These are phyloP conservation scores for Cenchrus purpureus DNA, from an alignment of 176 grass and related monocot species.

Conservation along the genomic window DNA sequence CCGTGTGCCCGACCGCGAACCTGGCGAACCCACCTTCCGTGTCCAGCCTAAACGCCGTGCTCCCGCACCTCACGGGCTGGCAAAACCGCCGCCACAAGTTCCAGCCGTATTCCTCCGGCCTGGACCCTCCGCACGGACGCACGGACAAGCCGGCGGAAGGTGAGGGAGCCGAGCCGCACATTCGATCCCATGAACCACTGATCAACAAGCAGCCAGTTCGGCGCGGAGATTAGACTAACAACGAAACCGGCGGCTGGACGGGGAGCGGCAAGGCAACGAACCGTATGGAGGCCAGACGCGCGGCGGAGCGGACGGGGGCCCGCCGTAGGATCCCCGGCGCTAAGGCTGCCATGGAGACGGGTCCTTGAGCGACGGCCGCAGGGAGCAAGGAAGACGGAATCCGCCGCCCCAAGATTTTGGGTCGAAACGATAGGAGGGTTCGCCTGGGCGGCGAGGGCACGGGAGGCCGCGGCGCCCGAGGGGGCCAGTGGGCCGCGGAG, in stretches of 20 bases:
- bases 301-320: not conserved
- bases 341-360: constrained; percentile 42
- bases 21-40: constrained; percentile 53
- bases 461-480: not conserved
- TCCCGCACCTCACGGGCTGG: constrained; percentile 38
- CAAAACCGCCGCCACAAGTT: constrained; percentile 12
- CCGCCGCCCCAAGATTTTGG: not conserved
- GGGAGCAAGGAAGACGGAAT: not conserved
- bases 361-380: not conserved
- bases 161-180: not conserved
- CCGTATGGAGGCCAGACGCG: not conserved
- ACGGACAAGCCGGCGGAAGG: not conserved
- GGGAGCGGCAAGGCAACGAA: not conserved
- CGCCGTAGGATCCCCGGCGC: constrained; percentile 15
- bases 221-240: not conserved
- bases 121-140: constrained; percentile 10
- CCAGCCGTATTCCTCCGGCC: not conserved
- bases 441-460: not conserved
- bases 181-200: constrained; percentile 35
- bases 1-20: constrained; percentile 37
- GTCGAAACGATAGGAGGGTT: not conserved
- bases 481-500: not conserved
- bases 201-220: not conserved
- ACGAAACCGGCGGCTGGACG: not conserved
- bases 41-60: constrained; percentile 46